Conservation (phyloP, 129 eudicot species). For the Erigeron canadensis region DNA sequence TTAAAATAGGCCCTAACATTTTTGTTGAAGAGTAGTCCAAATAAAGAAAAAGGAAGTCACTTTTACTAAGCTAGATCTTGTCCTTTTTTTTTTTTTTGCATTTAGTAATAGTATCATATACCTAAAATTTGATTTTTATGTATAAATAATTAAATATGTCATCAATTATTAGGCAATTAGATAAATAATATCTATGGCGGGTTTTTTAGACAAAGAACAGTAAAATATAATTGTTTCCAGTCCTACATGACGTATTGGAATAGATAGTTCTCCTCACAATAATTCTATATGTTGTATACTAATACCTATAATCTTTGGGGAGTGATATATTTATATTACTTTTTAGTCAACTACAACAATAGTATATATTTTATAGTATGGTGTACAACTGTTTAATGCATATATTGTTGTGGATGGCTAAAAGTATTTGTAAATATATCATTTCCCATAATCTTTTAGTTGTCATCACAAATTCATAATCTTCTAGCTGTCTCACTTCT, state of each 20-base stretch:
- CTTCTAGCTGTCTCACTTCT: too few species aligned
- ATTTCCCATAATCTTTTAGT: too few species aligned
- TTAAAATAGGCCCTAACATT: slow-evolving; percentile 2
- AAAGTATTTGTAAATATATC: too few species aligned
- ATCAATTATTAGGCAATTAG: slow-evolving; percentile 1
- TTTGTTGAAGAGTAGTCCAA: neutral
- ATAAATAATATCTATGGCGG: neutral
- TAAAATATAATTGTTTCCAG: neutral
- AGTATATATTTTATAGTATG: too few species aligned
- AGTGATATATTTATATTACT: too few species aligned
- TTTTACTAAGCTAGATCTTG: neutral
- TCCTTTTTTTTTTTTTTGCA: neutral
- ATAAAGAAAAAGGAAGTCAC: neutral
- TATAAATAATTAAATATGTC: too few species aligned
- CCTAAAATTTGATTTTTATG: too few species aligned
- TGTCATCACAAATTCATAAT: too few species aligned
- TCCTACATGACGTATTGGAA: slow-evolving; percentile 19
- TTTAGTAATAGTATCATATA: neutral
- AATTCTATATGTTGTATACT: slow-evolving; percentile 8
- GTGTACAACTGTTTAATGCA: too few species aligned
- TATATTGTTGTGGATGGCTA: too few species aligned
- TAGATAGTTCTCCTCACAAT: neutral
- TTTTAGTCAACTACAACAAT: too few species aligned
- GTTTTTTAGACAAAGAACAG: neutral
- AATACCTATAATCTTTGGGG: too few species aligned